Percentiles rank a stretch among this genome's conserved stretches.
Evolutionary conservation across 2,329 filamentous ascomycete species (phyloP).

Genomic region (Colletotrichum salicis): DNA sequence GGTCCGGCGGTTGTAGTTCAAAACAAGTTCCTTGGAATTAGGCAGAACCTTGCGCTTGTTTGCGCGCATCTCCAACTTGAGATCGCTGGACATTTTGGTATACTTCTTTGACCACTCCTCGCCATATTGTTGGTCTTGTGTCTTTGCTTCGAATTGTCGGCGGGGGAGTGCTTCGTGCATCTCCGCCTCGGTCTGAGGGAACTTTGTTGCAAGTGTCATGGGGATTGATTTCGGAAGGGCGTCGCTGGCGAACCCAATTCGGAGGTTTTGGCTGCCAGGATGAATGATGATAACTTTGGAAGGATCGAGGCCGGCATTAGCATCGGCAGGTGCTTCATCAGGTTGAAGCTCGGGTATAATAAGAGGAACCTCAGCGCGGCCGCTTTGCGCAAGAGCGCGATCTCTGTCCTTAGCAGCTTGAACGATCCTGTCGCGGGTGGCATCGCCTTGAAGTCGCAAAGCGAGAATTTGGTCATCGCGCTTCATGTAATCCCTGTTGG

Average conservation of each 20-base stretch:
- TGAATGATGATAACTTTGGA: slow-evolving; percentile 96
- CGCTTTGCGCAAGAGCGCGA: slow-evolving; percentile 81
- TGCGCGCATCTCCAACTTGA: slow-evolving; percentile 89
- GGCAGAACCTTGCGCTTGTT: slow-evolving; percentile 96
- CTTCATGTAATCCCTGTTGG: slow-evolving; percentile 90
- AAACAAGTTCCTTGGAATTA: slow-evolving; percentile 96
- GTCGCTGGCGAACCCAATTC: slow-evolving; percentile 95
- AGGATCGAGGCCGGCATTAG: slow-evolving; percentile 72
- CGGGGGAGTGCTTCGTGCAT: slow-evolving; percentile 82
- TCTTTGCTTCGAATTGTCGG: slow-evolving; percentile 70
- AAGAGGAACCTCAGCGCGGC: slow-evolving; percentile 72
- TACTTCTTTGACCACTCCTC: slow-evolving; percentile 83
- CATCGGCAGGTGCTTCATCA: slow-evolving; percentile 66
- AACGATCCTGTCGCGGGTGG: slow-evolving; percentile 83
- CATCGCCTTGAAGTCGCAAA: slow-evolving; percentile 87
- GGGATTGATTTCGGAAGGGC: slow-evolving; percentile 93
- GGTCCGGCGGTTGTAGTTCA: slow-evolving; percentile 90
- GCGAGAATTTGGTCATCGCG: slow-evolving; percentile 96
- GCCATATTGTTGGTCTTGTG: slow-evolving; percentile 83
- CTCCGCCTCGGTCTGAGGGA: slow-evolving; percentile 83
- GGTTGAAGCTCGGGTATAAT: slow-evolving; percentile 69
- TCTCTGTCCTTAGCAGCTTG: slow-evolving; percentile 90
- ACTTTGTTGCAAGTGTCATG: slow-evolving; percentile 88
- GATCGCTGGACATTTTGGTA: slow-evolving; percentile 82
- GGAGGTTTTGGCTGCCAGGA: slow-evolving; percentile 92